phyloP scores from a whole-genome alignment of 331 rosid species.

The Dryas integrifolia region DNA sequence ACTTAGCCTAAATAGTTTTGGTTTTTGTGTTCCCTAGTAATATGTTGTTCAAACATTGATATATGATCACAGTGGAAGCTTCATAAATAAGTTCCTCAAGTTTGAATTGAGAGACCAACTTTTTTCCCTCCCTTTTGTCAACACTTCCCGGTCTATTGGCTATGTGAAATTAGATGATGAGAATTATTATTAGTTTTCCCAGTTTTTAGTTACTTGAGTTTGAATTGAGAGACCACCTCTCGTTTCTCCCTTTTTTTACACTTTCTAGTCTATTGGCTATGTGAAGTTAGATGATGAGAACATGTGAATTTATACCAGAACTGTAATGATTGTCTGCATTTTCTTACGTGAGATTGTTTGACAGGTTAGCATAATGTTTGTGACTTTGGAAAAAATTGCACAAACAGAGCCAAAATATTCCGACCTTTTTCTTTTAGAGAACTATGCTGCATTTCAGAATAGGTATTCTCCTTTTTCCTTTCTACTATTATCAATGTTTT shows the following conservation, averaged over 20 bases:
- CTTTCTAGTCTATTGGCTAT: neutral
- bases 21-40: neutral
- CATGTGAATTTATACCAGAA: neutral
- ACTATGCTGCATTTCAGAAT: constrained; percentile 97
- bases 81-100: neutral
- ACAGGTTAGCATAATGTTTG: constrained; percentile 97
- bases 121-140: neutral
- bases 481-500: constrained; percentile 18
- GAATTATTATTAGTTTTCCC: too few relatives aligned
- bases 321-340: neutral
- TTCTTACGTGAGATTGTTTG: constrained; percentile 15
- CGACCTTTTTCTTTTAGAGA: constrained; percentile 86
- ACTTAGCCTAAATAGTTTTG: neutral
- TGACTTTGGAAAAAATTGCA: constrained; percentile 81
- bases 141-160: neutral
- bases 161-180: neutral
- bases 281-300: neutral
- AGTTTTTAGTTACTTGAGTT: neutral
- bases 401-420: constrained; percentile 86
- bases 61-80: neutral
- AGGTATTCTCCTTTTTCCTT: constrained; percentile 45
- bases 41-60: neutral
- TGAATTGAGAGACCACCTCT: constrained; percentile 1
- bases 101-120: neutral
- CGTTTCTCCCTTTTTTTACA: neutral